Evolutionary conservation across 2,329 filamentous ascomycete species (phyloP).

Genomic region (Plectosphaerella plurivora): DNA sequence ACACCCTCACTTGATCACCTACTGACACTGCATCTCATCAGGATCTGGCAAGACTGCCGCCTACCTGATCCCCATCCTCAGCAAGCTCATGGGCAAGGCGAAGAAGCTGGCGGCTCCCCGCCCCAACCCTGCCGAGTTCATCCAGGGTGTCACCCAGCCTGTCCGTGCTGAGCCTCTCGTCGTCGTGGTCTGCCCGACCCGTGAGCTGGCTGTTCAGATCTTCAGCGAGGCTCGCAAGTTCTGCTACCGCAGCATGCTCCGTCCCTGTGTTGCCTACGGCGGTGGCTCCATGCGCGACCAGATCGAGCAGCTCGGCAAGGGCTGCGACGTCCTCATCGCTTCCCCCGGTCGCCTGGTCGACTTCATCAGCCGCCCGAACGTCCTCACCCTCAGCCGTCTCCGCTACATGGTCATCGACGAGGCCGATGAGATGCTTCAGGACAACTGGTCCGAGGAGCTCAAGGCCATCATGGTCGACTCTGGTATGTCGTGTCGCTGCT

Average conservation of each 20-base stretch:
- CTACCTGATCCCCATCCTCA: constrained; percentile 84
- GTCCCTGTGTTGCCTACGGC: constrained; percentile 85
- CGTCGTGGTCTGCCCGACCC: constrained; percentile 77
- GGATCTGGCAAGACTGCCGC: constrained; percentile 96
- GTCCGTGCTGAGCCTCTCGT: constrained; percentile 83
- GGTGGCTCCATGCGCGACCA: constrained; percentile 71
- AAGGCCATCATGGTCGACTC: constrained; percentile 73
- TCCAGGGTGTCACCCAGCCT: constrained; percentile 35
- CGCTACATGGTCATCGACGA: constrained; percentile 86
- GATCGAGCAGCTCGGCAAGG: constrained; percentile 67
- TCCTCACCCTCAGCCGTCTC: constrained; percentile 70
- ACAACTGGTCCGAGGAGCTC: constrained; percentile 75
- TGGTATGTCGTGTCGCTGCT: constrained; percentile 49
- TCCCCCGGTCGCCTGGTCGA: constrained; percentile 84
- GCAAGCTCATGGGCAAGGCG: constrained; percentile 91
- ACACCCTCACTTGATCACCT: neutral
- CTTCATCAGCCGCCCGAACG: constrained; percentile 67
- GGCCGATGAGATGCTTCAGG: constrained; percentile 84
- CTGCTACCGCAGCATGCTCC: constrained; percentile 92
- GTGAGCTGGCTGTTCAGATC: constrained; percentile 89
- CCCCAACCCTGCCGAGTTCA: constrained; percentile 58
- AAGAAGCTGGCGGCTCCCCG: constrained; percentile 79
- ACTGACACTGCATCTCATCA: constrained; percentile 27
- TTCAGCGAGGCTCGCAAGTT: constrained; percentile 91
- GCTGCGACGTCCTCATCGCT: constrained; percentile 85